Evolutionary conservation across 1,139 yeast species (phyloP).

Genomic region (Casaregolazyma lundiana): DNA sequence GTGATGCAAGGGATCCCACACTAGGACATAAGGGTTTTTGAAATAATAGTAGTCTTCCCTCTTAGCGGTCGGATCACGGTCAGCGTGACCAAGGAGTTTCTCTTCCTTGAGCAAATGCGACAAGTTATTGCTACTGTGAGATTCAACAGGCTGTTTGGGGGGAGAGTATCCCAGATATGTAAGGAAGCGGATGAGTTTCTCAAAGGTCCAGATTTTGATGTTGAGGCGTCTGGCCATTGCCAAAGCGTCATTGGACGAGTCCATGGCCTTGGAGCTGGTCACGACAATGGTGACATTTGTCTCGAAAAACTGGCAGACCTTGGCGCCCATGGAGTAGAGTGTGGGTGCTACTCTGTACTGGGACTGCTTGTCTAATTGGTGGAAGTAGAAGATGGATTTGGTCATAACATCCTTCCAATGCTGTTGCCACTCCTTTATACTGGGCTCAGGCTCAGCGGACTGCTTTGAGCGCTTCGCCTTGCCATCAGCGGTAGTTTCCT

Average conservation of each 20-base stretch:
- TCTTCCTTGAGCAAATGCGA: constrained; percentile 76
- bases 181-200: constrained; percentile 77
- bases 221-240: constrained; percentile 55
- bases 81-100: constrained; percentile 79
- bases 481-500: not conserved
- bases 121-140: constrained; percentile 31
- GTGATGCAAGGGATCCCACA: constrained; percentile 74
- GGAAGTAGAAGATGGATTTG: constrained; percentile 73
- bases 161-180: constrained; percentile 49
- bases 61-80: constrained; percentile 79
- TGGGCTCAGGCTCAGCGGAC: not conserved
- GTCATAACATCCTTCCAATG: constrained; percentile 79
- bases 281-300: constrained; percentile 76
- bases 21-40: constrained; percentile 66
- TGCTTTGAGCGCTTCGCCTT: not conserved
- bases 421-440: constrained; percentile 56
- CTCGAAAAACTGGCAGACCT: constrained; percentile 69
- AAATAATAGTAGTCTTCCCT: constrained; percentile 84
- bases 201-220: constrained; percentile 84
- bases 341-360: constrained; percentile 46
- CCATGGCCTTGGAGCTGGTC: constrained; percentile 46
- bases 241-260: constrained; percentile 57
- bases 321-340: constrained; percentile 33
- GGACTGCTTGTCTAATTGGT: constrained; percentile 53
- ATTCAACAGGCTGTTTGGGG: constrained; percentile 15